Conservation (phyloP, 2,329 filamentous ascomycete genomes). For the Pseudocercospora fijiensis region DNA sequence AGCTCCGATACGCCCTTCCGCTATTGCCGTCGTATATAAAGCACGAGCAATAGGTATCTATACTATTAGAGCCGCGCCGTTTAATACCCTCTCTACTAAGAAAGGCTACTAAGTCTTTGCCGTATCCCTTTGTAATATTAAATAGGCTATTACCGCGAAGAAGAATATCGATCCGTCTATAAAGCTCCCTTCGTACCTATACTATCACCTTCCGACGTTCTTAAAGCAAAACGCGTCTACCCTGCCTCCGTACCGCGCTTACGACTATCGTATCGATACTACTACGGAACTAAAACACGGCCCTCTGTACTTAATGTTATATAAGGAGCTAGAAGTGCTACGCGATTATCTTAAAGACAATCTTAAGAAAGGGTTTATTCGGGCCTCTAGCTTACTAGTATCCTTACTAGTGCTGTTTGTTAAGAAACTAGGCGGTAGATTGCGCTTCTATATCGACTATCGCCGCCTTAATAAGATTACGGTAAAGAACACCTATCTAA, state of each 20-base stretch:
- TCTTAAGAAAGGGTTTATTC: not conserved
- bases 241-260: not conserved
- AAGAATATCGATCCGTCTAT: not conserved
- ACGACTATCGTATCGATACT: not conserved
- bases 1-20: too few relatives aligned
- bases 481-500: slow-evolving; percentile 33
- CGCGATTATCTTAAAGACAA: not conserved
- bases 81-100: too few relatives aligned
- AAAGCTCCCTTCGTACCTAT: not conserved
- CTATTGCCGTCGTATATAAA: too few relatives aligned
- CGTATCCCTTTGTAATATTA: not conserved
- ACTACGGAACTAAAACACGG: not conserved
- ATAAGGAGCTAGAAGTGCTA: slow-evolving; percentile 1
- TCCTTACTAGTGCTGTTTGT: slow-evolving; percentile 10
- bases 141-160: not conserved
- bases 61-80: too few relatives aligned
- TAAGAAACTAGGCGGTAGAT: slow-evolving; percentile 20
- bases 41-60: too few relatives aligned
- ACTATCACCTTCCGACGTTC: not conserved
- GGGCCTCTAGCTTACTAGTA: not conserved
- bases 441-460: slow-evolving; percentile 36
- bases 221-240: not conserved
- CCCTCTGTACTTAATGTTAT: not conserved
- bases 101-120: not conserved
- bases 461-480: slow-evolving; percentile 35